Conservation (phyloP, 257 asterid genomes). For the Solanum arcanum region DNA sequence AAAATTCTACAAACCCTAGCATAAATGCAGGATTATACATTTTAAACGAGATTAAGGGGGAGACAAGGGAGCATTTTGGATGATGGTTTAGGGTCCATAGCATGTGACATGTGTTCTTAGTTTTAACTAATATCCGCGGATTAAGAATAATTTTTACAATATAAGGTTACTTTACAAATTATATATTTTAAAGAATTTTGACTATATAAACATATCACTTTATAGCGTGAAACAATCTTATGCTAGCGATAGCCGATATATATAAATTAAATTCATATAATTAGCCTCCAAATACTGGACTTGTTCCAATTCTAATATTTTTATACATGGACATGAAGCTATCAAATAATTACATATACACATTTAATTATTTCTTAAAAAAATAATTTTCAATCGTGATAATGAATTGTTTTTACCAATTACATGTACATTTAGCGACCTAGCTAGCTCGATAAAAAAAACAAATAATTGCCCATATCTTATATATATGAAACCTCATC, state of each 20-base stretch:
- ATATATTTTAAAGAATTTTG: background rate
- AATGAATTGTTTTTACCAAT: background rate
- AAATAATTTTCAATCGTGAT: background rate
- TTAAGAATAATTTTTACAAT: background rate
- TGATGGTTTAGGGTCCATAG: slow-evolving; percentile 11
- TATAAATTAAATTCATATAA: background rate
- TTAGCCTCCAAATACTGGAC: slow-evolving; percentile 1
- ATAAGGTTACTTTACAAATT: background rate
- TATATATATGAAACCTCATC: background rate
- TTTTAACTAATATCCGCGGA: background rate
- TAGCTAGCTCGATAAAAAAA: background rate
- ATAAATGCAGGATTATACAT: slow-evolving; percentile 9
- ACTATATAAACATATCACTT: background rate
- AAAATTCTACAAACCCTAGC: slow-evolving; percentile 39
- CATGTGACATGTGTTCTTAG: slow-evolving; percentile 22
- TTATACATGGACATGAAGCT: background rate
- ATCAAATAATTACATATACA: background rate
- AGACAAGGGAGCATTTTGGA: slow-evolving; percentile 30
- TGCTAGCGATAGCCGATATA: background rate
- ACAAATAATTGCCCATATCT: background rate
- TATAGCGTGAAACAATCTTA: background rate
- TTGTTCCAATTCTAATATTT: background rate
- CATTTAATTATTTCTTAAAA: too few species aligned
- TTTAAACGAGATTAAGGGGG: slow-evolving; percentile 10
- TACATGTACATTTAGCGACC: background rate